Evolutionary conservation across 129 eudicot genomes (phyloP).

Genomic region (Dittrichia graveolens): DNA sequence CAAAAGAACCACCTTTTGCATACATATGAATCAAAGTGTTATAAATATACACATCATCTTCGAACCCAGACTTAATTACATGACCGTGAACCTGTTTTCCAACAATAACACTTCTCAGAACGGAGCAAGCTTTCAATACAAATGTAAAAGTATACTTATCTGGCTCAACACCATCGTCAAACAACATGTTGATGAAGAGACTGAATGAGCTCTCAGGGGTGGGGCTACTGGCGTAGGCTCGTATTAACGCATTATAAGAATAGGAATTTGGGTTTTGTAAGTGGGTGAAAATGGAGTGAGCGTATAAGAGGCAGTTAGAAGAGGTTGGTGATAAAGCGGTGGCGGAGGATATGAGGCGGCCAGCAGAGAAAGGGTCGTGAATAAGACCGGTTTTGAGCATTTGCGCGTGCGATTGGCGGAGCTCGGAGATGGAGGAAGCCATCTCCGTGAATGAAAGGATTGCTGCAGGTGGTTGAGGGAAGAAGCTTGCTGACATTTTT

Average conservation of each 20-base stretch:
- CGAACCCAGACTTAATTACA: slow-evolving; percentile 32
- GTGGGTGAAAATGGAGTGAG: slow-evolving; percentile 52
- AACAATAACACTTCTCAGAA: neutral
- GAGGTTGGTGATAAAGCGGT: slow-evolving; percentile 12
- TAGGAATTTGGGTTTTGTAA: slow-evolving; percentile 37
- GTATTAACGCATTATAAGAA: slow-evolving; percentile 47
- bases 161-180: slow-evolving; percentile 31
- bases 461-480: slow-evolving; percentile 26
- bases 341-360: slow-evolving; percentile 43
- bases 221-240: slow-evolving; percentile 41
- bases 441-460: slow-evolving; percentile 30
- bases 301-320: slow-evolving; percentile 27
- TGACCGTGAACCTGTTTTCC: slow-evolving; percentile 45
- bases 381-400: slow-evolving; percentile 51
- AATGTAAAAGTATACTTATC: slow-evolving; percentile 50
- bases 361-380: slow-evolving; percentile 44
- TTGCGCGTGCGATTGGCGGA: slow-evolving; percentile 55
- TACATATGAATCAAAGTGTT: slow-evolving; percentile 49
- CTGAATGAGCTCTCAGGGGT: slow-evolving; percentile 31
- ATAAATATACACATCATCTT: slow-evolving; percentile 35
- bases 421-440: slow-evolving; percentile 36
- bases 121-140: slow-evolving; percentile 46
- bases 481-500: slow-evolving; percentile 33
- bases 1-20: slow-evolving; percentile 41
- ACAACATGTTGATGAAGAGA: slow-evolving; percentile 35